A percentile compares a stretch with the other conserved stretches of the same genome.
These are phyloP conservation scores for Diplodia corticola DNA, from an alignment of 2,329 filamentous ascomycete genomes.

Conservation along the genomic window DNA sequence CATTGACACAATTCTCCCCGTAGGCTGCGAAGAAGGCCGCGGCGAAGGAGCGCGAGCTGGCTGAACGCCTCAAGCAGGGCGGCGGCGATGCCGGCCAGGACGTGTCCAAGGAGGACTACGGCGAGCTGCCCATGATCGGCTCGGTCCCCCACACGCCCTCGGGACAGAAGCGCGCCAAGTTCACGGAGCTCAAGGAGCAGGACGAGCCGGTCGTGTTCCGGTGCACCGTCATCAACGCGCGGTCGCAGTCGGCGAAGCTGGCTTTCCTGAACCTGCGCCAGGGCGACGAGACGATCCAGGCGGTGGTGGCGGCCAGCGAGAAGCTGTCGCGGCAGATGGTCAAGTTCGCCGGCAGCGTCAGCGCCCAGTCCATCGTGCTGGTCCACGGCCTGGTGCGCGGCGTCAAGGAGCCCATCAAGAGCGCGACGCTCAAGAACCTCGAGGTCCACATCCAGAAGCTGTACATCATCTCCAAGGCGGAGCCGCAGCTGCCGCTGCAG, in stretches of 20 bases:
- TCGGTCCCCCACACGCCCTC: constrained; percentile 55
- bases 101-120: constrained; percentile 76
- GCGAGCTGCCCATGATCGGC: constrained; percentile 62
- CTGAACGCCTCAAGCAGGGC: constrained; percentile 53
- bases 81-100: constrained; percentile 65
- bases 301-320: constrained; percentile 65
- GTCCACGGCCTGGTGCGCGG: constrained; percentile 80
- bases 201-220: constrained; percentile 66
- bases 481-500: constrained; percentile 61
- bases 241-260: constrained; percentile 88
- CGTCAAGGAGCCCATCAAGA: constrained; percentile 85
- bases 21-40: constrained; percentile 45
- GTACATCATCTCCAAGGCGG: constrained; percentile 70
- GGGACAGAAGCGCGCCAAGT: constrained; percentile 56
- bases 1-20: constrained; percentile 23
- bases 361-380: constrained; percentile 76
- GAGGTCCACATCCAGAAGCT: constrained; percentile 89
- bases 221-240: constrained; percentile 81
- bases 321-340: constrained; percentile 83
- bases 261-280: constrained; percentile 84
- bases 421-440: constrained; percentile 73
- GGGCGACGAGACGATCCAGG: constrained; percentile 76
- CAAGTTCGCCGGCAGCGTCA: constrained; percentile 78
- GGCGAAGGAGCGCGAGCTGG: constrained; percentile 53
- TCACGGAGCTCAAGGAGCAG: constrained; percentile 45